Evolutionary conservation across 2,329 filamentous ascomycete species (phyloP), one percentile per base, ranked within the genome.

Genomic region (Sporothrix schenckii): DNA sequence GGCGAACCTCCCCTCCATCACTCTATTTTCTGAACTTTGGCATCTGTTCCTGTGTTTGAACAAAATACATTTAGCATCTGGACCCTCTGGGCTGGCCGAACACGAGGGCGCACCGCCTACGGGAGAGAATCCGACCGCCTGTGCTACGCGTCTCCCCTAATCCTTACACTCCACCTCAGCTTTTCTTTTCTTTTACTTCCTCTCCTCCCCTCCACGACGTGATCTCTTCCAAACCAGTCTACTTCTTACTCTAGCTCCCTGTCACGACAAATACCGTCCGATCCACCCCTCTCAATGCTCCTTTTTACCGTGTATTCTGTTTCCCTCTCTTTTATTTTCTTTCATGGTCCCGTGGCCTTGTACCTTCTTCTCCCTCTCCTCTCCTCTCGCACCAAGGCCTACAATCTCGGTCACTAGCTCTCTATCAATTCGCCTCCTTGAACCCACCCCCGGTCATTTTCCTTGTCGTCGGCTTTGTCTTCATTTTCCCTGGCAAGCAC

Each of bases 61-160:
- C 27, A 39, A 34, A 39, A 66, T 39, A 21, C 16, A 14, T 19
- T 27, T 19, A 66, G 27, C 21, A 27, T 66, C 44, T 66, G 19
- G 47, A 53, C 63, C 34, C 34, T 52, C 27, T 24, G 63, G 47
- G 5, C 16, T 34, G 16, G 24, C 47, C 16, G 44, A 50, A 44
- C 61, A 65, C 16, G 19, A 34, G 61, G 61, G 19, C 13, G 44
- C 44, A 34, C 61, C 61, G 6, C 47, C 63, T 21, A 49, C 13
- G 30, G 47, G 16, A 52, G 27, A 52, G n/a, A 49, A 21, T 16
- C n/a, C n/a, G 47, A 3, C 24, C 47, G 61, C 63, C 63, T 39
- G 27, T 47, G 27, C 63, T 39, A 52, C 27, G 39, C 19, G 27
- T 52, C 52, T 66, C 47, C 63, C 47, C 63, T 66, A 66, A 66